phyloP scores from a whole-genome alignment of 106 monocot species.

The Vanilla planifolia region DNA sequence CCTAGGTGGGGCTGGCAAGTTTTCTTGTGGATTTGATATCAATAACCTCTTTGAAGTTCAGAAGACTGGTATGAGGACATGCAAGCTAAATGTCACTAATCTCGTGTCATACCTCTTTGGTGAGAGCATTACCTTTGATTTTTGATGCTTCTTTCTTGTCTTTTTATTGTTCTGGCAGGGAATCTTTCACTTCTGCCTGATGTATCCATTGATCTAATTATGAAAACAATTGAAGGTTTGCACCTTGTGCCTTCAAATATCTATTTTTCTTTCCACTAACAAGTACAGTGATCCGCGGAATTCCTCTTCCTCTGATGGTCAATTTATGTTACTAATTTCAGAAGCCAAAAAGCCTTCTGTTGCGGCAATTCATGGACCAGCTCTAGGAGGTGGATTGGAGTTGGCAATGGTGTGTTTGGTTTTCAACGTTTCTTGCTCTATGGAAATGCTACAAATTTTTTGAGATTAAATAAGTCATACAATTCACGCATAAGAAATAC shows the following conservation, averaged over 20 bases:
- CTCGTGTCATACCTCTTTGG: not conserved
- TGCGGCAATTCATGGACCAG: conserved; percentile 35
- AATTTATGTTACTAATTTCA: not conserved
- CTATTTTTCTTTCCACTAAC: too few species aligned
- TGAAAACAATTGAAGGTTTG: conserved; percentile 34
- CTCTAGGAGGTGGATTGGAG: conserved; percentile 43
- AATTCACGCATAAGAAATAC: too few species aligned
- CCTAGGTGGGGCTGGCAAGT: conserved; percentile 25
- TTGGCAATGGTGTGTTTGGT: conserved; percentile 29
- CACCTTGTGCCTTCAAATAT: not conserved
- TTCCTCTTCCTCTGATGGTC: not conserved
- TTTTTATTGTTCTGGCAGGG: conserved; percentile 13
- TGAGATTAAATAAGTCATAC: too few species aligned
- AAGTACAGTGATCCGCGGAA: too few species aligned
- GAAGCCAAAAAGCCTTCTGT: conserved; percentile 40
- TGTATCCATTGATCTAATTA: conserved; percentile 24
- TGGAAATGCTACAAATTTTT: not conserved
- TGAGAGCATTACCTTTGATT: not conserved
- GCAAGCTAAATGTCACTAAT: not conserved
- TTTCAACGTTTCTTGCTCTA: not conserved
- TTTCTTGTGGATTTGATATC: conserved; percentile 50
- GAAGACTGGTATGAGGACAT: conserved; percentile 16
- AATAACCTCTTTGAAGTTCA: conserved; percentile 27
- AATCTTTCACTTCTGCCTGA: conserved; percentile 30
- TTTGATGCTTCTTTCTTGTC: not conserved